Base-by-base conservation (phyloP, 441 rosid genomes). In the Bocquillonia castaneifolia region DNA sequence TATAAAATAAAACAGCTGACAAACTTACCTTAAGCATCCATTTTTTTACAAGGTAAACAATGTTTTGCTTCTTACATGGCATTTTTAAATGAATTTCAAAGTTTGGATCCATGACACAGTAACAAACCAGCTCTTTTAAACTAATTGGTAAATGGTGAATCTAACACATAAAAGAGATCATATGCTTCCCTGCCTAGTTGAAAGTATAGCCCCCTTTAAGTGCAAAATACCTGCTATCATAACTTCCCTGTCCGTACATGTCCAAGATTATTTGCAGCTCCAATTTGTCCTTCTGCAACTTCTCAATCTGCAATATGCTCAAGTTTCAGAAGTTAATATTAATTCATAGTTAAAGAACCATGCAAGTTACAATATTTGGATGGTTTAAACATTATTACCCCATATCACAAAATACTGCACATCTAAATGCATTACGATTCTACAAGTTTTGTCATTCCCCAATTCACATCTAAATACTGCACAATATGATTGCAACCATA, bases 261-360 rank as follows among this genome's bases (percentile, higher is more conserved):
- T 90, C 94, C 73, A 88, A 69, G 64, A 88, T 80, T 77, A 86
- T 82, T 70, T 92, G 90, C 77, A 82, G 70, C 77, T 94, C 92
- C 62, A 76, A 61, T 45, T 88, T 86, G 66, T 88, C 94, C 84
- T 87, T 90, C 78, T 80, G 90, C 78, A 88, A 72, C 73, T 86
- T 76, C 80, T 92, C 98, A 78, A 87, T 81, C 98, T 94, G 93
- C 79, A 80, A 59, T 23, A 70, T 56, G 42, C 36, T 72, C 67
- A 71, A 58, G 25, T 28, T 60, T 74, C 68, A 67, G 66, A 50
- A 52, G 51, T 44, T 26, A 37, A 57, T 34, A 47, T 34, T 36
- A 47, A 68, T 18, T 25, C n/a, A 48, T 39, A 28, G 40, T 29
- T 9, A 55, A 39, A 36, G 12, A 13, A 36, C 1, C 45, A 36